Percentiles rank a stretch among this genome's conserved stretches.
Evolutionary conservation across 306 rosid species (phyloP).

Genomic region (Geum urbanum): DNA sequence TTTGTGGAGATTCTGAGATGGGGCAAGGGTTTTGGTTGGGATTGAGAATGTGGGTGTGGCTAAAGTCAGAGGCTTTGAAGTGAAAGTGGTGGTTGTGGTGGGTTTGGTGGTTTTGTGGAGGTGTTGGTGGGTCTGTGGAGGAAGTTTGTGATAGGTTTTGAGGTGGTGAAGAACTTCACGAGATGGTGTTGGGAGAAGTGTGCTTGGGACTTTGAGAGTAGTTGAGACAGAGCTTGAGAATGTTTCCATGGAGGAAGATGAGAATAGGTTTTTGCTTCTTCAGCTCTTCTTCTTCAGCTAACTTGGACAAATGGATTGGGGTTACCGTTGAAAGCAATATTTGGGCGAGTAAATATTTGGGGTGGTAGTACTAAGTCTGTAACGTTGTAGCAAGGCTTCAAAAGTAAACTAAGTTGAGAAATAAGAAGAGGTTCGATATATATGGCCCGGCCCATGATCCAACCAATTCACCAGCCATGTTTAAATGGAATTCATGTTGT

Average conservation of each 20-base stretch:
- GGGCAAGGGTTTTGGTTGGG: constrained; percentile 17
- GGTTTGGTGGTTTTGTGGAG: constrained; percentile 34
- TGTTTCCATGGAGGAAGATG: constrained; percentile 57
- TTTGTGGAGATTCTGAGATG: constrained; percentile 33
- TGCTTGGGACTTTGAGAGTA: constrained; percentile 39
- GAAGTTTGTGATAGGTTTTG: constrained; percentile 26
- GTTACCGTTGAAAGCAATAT: neutral
- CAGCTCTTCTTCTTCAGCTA: neutral
- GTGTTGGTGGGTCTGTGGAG: constrained; percentile 26
- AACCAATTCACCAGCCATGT: neutral
- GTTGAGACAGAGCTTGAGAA: constrained; percentile 58
- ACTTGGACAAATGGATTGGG: neutral
- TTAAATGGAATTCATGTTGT: too few relatives aligned
- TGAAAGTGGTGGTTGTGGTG: constrained; percentile 31
- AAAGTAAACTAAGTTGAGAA: neutral
- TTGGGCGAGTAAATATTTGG: neutral
- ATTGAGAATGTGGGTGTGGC: constrained; percentile 22
- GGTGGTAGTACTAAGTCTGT: neutral
- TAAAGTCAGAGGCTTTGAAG: constrained; percentile 27
- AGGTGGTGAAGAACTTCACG: constrained; percentile 40
- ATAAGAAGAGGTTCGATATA: neutral
- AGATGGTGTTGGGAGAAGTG: constrained; percentile 29
- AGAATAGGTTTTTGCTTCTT: neutral
- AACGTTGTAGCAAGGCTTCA: neutral
- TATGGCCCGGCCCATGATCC: neutral